A percentile compares a stretch with the other conserved stretches of the same genome.
These are phyloP conservation scores for Diphasiastrum complanatum DNA, from an alignment of 83 land plant genomes.

Conservation along the genomic window DNA sequence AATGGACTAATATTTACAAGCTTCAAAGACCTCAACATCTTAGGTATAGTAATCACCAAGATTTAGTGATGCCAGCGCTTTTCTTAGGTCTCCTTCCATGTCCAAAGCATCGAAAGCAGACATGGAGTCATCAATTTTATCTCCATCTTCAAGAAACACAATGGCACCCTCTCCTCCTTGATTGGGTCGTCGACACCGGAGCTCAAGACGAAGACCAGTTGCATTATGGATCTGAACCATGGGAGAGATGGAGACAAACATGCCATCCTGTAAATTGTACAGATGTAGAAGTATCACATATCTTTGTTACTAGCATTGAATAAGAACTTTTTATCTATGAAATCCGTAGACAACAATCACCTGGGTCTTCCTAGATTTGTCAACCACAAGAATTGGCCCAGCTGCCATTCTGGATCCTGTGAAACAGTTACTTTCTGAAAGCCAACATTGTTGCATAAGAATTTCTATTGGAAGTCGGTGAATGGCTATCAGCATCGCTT, in stretches of 20 bases:
- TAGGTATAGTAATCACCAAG: constrained; percentile 45
- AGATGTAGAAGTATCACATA: constrained; percentile 8
- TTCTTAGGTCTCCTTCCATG: constrained; percentile 59
- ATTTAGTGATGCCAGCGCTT: constrained; percentile 65
- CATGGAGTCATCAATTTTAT: constrained; percentile 73
- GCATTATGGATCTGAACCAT: constrained; percentile 63
- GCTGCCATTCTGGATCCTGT: constrained; percentile 57
- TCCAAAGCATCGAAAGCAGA: constrained; percentile 74
- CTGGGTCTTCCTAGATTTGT: constrained; percentile 56
- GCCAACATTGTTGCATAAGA: no score
- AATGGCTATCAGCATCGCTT: background rate
- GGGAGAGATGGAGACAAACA: constrained; percentile 64
- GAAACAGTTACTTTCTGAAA: constrained; percentile 16
- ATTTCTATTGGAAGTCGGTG: background rate
- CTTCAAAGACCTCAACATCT: background rate
- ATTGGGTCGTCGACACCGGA: constrained; percentile 62
- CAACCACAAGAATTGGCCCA: constrained; percentile 82
- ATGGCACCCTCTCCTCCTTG: constrained; percentile 49
- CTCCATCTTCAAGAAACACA: constrained; percentile 55
- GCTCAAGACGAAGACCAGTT: constrained; percentile 53
- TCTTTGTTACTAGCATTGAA: background rate
- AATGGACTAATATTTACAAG: background rate
- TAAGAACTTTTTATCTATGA: background rate
- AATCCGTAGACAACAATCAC: constrained; percentile 23
- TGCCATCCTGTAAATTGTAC: constrained; percentile 73